A percentile compares a stretch with the other conserved stretches of the same genome.
phyloP scores from a whole-genome alignment of 257 asterid genomes.

The Sherardia arvensis region DNA sequence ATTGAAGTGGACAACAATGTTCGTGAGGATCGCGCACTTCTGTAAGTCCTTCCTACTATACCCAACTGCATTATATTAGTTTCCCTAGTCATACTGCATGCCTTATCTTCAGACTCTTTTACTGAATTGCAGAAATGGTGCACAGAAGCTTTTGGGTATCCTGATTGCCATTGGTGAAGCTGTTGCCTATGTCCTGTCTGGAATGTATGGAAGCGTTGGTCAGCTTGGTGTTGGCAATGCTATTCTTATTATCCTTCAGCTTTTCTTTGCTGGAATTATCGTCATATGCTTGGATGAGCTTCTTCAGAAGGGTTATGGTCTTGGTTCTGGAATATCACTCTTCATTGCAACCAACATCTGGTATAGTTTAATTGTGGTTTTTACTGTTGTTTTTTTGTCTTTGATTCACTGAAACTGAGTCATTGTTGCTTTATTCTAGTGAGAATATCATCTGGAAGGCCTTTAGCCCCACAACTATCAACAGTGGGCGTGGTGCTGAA shows the following conservation, averaged over 20 bases:
- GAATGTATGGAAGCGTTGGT: constrained; percentile 67
- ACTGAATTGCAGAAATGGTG: constrained; percentile 42
- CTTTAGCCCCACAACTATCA: constrained; percentile 62
- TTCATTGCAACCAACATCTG: constrained; percentile 71
- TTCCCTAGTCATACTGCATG: background rate
- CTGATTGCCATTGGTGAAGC: constrained; percentile 67
- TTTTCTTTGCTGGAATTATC: constrained; percentile 57
- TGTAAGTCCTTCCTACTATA: constrained; percentile 29
- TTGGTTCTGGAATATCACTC: constrained; percentile 61
- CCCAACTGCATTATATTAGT: background rate
- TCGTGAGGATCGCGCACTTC: constrained; percentile 62
- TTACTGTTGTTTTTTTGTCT: background rate
- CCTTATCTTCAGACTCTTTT: background rate
- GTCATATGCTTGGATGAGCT: constrained; percentile 61
- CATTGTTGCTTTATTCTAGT: constrained; percentile 25
- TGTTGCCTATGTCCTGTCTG: constrained; percentile 64
- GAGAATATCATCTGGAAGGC: constrained; percentile 70
- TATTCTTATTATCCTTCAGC: constrained; percentile 58
- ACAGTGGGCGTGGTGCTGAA: constrained; percentile 61
- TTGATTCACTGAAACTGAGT: background rate
- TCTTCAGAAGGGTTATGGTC: constrained; percentile 65
- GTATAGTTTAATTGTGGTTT: constrained; percentile 18
- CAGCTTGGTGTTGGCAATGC: constrained; percentile 75
- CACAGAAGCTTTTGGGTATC: constrained; percentile 60
- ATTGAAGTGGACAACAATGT: constrained; percentile 70